Evolutionary conservation across 1,139 yeast species (phyloP).

Genomic region (Lodderomyces oxycetoniae): DNA sequence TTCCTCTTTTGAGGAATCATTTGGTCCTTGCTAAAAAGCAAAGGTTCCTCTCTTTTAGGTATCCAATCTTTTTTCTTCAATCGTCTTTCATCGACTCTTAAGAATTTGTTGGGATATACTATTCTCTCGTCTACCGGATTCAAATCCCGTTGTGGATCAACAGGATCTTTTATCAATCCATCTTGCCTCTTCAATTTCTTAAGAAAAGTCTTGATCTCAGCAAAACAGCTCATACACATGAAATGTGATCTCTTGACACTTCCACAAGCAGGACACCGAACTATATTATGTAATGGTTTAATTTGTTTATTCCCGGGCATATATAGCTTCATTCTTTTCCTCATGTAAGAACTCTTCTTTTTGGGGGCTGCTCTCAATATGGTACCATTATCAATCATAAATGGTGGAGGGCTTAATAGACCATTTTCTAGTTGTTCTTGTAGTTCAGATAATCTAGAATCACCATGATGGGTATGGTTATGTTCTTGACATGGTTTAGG

Average conservation of each 20-base stretch:
- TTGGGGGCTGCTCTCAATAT: slow-evolving; percentile 85
- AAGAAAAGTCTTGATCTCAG: slow-evolving; percentile 73
- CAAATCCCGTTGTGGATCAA: slow-evolving; percentile 44
- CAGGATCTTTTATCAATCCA: slow-evolving; percentile 14
- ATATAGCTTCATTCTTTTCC: slow-evolving; percentile 76
- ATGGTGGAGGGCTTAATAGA: slow-evolving; percentile 25
- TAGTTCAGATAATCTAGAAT: slow-evolving; percentile 29
- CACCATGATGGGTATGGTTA: slow-evolving; percentile 11
- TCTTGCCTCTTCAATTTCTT: slow-evolving; percentile 45
- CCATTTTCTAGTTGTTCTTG: slow-evolving; percentile 26
- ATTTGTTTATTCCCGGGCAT: slow-evolving; percentile 82
- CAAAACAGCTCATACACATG: slow-evolving; percentile 89
- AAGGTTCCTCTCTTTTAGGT: slow-evolving; percentile 44
- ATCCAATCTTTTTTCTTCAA: slow-evolving; percentile 61
- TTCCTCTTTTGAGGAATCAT: slow-evolving; percentile 17
- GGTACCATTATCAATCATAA: slow-evolving; percentile 52
- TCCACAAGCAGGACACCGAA: slow-evolving; percentile 95
- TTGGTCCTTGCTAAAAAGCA: slow-evolving; percentile 24
- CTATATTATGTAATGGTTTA: slow-evolving; percentile 68
- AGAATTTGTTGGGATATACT: slow-evolving; percentile 67
- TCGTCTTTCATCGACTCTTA: slow-evolving; percentile 40
- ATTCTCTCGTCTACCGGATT: slow-evolving; percentile 60
- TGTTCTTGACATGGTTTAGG: slow-evolving; percentile 1
- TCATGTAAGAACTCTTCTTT: slow-evolving; percentile 82
- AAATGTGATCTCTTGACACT: slow-evolving; percentile 85